Conservation (phyloP, 371 early-diverging fungal species). For the Syncephalastrum sp. region DNA sequence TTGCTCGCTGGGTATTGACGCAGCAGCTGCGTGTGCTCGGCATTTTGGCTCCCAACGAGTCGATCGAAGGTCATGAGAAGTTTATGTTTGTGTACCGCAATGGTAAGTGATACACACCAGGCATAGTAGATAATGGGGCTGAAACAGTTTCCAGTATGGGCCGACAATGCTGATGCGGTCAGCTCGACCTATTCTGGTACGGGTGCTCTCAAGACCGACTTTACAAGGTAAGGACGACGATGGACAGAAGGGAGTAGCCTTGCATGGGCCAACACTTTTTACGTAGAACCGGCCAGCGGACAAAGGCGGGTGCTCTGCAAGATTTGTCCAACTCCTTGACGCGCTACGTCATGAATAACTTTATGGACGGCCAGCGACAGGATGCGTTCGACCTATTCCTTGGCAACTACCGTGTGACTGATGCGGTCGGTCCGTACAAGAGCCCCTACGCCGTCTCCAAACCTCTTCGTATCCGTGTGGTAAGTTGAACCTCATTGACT, state of each 20-base stretch:
- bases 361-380: slow-evolving; percentile 89
- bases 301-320: slow-evolving; percentile 76
- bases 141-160: slow-evolving; percentile 75
- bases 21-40: slow-evolving; percentile 65
- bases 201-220: slow-evolving; percentile 97
- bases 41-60: slow-evolving; percentile 59
- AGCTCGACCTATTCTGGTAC: slow-evolving; percentile 97
- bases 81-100: slow-evolving; percentile 46
- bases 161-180: slow-evolving; percentile 98
- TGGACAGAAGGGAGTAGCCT: neutral
- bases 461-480: slow-evolving; percentile 49
- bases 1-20: slow-evolving; percentile 73
- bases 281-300: slow-evolving; percentile 80
- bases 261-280: neutral
- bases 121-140: neutral
- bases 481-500: slow-evolving; percentile 14
- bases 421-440: slow-evolving; percentile 6
- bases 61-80: slow-evolving; percentile 51
- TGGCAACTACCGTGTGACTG: slow-evolving; percentile 61
- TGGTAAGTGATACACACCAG: slow-evolving; percentile 21
- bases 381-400: slow-evolving; percentile 82
- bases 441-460: slow-evolving; percentile 31
- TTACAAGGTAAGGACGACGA: slow-evolving; percentile 64
- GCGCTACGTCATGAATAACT: slow-evolving; percentile 93
- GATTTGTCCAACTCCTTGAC: slow-evolving; percentile 83